A percentile compares a stretch with the other conserved stretches of the same genome.
Evolutionary conservation across 2,329 filamentous ascomycete species (phyloP).

Genomic region (Apiospora saccharicola): DNA sequence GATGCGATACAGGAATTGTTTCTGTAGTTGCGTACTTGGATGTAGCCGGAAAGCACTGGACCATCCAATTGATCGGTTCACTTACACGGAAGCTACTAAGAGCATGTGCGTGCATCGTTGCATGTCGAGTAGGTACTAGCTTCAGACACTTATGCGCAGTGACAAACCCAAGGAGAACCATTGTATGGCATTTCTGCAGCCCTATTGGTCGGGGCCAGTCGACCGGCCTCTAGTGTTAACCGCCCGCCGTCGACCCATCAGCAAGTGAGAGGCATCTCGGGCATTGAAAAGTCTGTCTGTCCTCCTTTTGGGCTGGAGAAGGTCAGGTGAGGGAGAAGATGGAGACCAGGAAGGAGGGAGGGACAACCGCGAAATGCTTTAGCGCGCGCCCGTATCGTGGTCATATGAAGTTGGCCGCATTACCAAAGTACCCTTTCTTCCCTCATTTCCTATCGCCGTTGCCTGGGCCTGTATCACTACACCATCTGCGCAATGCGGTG

Average conservation of each 20-base stretch:
- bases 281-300: neutral
- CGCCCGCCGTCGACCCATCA: conserved; percentile 8
- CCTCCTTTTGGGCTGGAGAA: neutral
- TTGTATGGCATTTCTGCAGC: conserved; percentile 8
- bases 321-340: neutral
- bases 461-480: neutral
- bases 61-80: neutral
- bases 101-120: neutral
- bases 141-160: conserved; percentile 21
- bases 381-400: conserved; percentile 8
- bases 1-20: neutral
- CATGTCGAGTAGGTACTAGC: conserved; percentile 7
- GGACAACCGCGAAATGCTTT: neutral
- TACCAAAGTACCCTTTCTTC: neutral
- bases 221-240: neutral
- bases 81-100: neutral
- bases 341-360: neutral
- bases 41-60: neutral
- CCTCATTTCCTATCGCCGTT: neutral
- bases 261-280: neutral
- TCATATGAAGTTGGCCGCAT: neutral
- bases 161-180: conserved; percentile 10
- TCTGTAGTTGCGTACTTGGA: neutral
- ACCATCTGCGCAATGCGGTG: conserved; percentile 6
- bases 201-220: conserved; percentile 6